These are phyloP conservation scores for Hanseniaspora gamundiae DNA, from an alignment of 1,139 yeast species.

Conservation along the genomic window DNA sequence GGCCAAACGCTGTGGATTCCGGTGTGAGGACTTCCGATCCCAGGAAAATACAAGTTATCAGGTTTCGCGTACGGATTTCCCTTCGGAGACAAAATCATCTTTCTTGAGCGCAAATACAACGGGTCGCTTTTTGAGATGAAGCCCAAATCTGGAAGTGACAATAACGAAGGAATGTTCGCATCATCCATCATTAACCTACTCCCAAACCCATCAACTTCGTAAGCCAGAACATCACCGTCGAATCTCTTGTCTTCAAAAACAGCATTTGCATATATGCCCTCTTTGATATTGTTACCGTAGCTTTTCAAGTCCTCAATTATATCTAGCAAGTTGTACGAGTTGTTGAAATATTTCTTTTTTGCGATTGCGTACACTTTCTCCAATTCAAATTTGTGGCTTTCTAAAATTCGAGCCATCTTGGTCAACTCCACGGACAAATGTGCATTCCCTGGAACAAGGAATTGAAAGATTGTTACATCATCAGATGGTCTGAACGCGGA, in stretches of 20 bases:
- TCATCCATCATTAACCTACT: conserved; percentile 71
- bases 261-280: conserved; percentile 55
- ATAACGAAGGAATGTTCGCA: conserved; percentile 76
- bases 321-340: not conserved
- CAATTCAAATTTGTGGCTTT: not conserved
- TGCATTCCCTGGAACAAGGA: conserved; percentile 78
- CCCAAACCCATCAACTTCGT: conserved; percentile 84
- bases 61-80: conserved; percentile 69
- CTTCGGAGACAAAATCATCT: conserved; percentile 52
- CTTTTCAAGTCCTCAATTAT: conserved; percentile 20
- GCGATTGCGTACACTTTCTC: conserved; percentile 3
- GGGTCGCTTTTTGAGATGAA: conserved; percentile 39
- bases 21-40: conserved; percentile 86
- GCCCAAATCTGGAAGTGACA: conserved; percentile 75
- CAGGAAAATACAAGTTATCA: conserved; percentile 49
- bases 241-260: conserved; percentile 51
- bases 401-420: conserved; percentile 15
- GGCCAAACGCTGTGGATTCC: conserved; percentile 85
- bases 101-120: conserved; percentile 66
- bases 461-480: conserved; percentile 73
- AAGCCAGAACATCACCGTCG: conserved; percentile 67
- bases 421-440: conserved; percentile 50
- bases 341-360: conserved; percentile 1
- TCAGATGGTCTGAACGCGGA: conserved; percentile 91
- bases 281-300: conserved; percentile 33